These are phyloP conservation scores for Aureobasidium sp. DNA, from an alignment of 2,329 filamentous ascomycete species.

Conservation along the genomic window DNA sequence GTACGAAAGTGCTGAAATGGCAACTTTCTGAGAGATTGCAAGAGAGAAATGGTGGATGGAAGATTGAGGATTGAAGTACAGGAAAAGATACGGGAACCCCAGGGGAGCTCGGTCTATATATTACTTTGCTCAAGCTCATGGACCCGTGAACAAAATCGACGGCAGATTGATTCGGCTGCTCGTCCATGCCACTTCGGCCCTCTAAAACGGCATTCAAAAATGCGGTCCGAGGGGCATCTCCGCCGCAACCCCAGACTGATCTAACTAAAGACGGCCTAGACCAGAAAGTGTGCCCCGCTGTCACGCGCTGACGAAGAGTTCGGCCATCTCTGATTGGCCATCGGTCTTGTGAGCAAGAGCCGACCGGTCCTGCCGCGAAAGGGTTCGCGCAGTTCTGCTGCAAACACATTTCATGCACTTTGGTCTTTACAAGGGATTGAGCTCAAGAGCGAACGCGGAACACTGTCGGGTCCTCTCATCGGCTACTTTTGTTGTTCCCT, in stretches of 20 bases:
- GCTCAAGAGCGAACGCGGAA: neutral
- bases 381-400: neutral
- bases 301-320: neutral
- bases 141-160: neutral
- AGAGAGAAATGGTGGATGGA: neutral
- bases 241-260: neutral
- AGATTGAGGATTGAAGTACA: neutral
- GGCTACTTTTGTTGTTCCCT: neutral
- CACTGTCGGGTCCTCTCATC: neutral
- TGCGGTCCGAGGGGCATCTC: conserved; percentile 5
- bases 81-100: neutral
- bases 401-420: neutral
- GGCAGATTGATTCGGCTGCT: conserved; percentile 15
- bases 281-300: neutral
- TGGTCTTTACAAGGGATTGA: too few relatives aligned
- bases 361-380: neutral
- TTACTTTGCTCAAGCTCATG: neutral
- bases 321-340: neutral
- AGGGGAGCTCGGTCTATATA: conserved; percentile 11
- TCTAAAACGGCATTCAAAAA: conserved; percentile 9
- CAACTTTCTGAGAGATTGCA: neutral
- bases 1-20: conserved; percentile 5
- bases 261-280: neutral
- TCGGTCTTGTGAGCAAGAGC: neutral
- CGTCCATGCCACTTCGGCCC: neutral